A percentile compares a stretch with the other conserved stretches of the same genome.
These are phyloP conservation scores for Naganishia vishniacii DNA, from an alignment of 768 basidiomycete genomes.

Conservation along the genomic window DNA sequence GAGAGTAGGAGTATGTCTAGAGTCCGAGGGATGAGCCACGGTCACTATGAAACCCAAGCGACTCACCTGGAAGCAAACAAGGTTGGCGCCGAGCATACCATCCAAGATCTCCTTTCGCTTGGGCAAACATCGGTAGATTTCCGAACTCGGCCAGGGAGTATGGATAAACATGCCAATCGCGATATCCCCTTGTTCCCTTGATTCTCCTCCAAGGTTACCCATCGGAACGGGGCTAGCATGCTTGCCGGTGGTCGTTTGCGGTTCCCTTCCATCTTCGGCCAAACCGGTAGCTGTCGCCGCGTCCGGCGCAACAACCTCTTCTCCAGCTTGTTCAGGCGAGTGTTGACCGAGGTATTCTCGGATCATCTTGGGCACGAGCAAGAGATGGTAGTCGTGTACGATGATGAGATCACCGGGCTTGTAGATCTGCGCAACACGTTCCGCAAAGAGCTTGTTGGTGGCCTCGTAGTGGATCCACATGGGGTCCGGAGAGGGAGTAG, in stretches of 20 bases:
- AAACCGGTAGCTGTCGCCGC: constrained; percentile 19
- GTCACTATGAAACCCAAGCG: constrained; percentile 35
- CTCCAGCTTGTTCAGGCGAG: constrained; percentile 29
- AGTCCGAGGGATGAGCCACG: constrained; percentile 50
- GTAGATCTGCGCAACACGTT: constrained; percentile 71
- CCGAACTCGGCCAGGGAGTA: constrained; percentile 94
- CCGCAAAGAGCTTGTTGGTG: constrained; percentile 80
- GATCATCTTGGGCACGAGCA: constrained; percentile 80
- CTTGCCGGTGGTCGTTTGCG: constrained; percentile 6
- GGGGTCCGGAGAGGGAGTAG: constrained; percentile 72
- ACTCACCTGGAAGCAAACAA: constrained; percentile 68
- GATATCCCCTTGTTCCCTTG: constrained; percentile 51
- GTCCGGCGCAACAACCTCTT: neutral
- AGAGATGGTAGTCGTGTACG: constrained; percentile 84
- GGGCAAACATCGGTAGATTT: constrained; percentile 89
- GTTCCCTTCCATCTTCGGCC: constrained; percentile 28
- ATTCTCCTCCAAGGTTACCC: constrained; percentile 35
- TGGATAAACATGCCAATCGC: constrained; percentile 90
- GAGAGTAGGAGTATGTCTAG: constrained; percentile 84
- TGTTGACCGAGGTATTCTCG: constrained; percentile 57
- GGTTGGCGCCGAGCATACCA: constrained; percentile 94
- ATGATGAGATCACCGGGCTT: constrained; percentile 79
- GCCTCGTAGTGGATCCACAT: constrained; percentile 70
- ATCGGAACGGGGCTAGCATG: constrained; percentile 23
- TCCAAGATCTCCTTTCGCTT: constrained; percentile 88